phyloP scores from a whole-genome alignment of 164 flowering plant species.

The Brasenia schreberi region DNA sequence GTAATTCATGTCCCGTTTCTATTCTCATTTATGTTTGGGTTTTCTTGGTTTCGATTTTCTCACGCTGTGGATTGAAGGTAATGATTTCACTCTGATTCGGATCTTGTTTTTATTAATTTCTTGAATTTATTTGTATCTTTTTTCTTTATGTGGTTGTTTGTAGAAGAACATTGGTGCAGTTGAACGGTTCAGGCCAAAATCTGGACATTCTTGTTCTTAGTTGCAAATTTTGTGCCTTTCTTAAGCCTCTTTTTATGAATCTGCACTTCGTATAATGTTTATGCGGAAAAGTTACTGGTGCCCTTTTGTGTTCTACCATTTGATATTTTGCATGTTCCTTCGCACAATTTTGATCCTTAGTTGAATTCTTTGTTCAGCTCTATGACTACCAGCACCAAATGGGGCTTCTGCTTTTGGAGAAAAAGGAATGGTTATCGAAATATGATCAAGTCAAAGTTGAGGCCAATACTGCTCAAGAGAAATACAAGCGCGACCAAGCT shows the following conservation, averaged over 20 bases:
- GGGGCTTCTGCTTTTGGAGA: conserved; percentile 92
- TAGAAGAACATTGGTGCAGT: too few species aligned
- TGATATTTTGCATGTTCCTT: neutral
- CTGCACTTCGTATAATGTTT: too few species aligned
- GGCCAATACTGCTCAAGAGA: conserved; percentile 40
- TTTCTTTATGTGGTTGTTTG: too few species aligned
- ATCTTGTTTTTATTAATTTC: too few species aligned
- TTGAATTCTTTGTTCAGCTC: conserved; percentile 23
- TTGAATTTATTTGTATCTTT: too few species aligned
- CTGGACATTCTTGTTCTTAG: neutral
- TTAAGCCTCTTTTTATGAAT: too few species aligned
- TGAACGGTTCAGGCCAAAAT: neutral
- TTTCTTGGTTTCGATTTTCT: neutral
- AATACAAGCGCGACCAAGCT: conserved; percentile 44
- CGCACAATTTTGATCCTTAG: neutral
- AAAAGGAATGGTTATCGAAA: conserved; percentile 61
- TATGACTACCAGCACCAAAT: conserved; percentile 79
- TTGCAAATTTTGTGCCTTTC: neutral
- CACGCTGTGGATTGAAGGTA: neutral
- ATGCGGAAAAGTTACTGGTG: too few species aligned
- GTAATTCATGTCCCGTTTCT: conserved; percentile 16
- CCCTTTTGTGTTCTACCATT: too few species aligned
- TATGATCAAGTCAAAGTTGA: conserved; percentile 50
- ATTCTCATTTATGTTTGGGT: neutral
- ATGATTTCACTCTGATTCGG: too few species aligned